These are phyloP conservation scores for Scedosporium minutisporum DNA, from an alignment of 2,329 filamentous ascomycete genomes.

Conservation along the genomic window DNA sequence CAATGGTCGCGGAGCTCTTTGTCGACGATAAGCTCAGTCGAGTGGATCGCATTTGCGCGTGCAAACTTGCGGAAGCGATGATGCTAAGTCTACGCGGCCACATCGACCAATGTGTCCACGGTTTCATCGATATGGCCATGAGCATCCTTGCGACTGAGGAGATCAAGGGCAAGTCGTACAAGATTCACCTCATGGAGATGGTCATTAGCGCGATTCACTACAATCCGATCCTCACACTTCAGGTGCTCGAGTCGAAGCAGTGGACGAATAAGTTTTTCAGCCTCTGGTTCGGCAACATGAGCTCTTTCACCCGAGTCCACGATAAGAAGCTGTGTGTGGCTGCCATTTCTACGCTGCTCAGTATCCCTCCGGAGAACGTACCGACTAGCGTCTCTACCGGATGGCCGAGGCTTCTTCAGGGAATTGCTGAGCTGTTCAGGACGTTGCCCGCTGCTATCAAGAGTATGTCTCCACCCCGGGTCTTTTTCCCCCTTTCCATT, in stretches of 20 bases:
- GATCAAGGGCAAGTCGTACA: constrained; percentile 82
- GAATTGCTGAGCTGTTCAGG: constrained; percentile 84
- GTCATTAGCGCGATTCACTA: constrained; percentile 98
- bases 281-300: constrained; percentile 94
- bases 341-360: constrained; percentile 79
- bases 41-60: constrained; percentile 91
- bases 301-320: constrained; percentile 85
- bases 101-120: constrained; percentile 78
- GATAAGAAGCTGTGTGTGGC: constrained; percentile 98
- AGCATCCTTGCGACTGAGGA: constrained; percentile 64
- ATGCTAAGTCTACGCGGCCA: constrained; percentile 89
- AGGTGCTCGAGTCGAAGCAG: constrained; percentile 78
- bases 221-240: constrained; percentile 76
- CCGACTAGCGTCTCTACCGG: constrained; percentile 89
- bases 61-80: constrained; percentile 92
- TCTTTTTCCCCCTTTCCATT: background rate
- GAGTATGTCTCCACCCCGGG: constrained; percentile 43
- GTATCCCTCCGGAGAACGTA: constrained; percentile 69
- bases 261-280: constrained; percentile 99
- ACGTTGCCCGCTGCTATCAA: constrained; percentile 80
- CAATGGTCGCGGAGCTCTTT: constrained; percentile 96
- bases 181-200: constrained; percentile 97
- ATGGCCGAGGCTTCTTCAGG: constrained; percentile 78
- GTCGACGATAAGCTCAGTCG: constrained; percentile 83
- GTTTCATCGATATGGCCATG: constrained; percentile 89